phyloP scores from a whole-genome alignment of 371 early-diverging fungal species.

The Rhizomucor pusillus region DNA sequence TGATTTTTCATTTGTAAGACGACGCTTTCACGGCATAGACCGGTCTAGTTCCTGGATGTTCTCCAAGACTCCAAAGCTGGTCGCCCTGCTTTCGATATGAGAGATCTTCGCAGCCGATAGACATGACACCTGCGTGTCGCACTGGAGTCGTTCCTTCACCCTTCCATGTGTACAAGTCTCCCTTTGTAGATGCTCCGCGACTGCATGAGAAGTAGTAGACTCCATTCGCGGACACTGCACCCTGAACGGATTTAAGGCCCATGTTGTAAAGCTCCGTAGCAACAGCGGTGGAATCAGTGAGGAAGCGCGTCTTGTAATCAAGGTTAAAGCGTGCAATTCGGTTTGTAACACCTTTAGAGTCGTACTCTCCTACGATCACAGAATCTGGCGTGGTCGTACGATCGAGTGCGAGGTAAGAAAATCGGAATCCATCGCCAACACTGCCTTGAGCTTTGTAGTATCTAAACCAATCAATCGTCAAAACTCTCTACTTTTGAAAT shows the following conservation, averaged over 20 bases:
- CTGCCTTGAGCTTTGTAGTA: conserved; percentile 6
- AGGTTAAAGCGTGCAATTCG: conserved; percentile 10
- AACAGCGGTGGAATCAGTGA: conserved; percentile 3
- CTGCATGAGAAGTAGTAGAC: conserved; percentile 8
- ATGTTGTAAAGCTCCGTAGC: conserved; percentile 6
- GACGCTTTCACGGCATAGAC: conserved; percentile 5
- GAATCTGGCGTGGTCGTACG: conserved; percentile 11
- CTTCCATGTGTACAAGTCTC: conserved; percentile 6
- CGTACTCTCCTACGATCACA: conserved; percentile 7
- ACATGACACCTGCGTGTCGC: background rate
- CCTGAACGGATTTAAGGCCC: conserved; percentile 5
- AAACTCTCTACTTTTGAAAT: background rate
- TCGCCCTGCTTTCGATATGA: conserved; percentile 6
- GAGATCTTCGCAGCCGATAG: conserved; percentile 1
- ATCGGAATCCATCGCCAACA: conserved; percentile 5
- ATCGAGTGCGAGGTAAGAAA: conserved; percentile 10
- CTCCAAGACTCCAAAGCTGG: conserved; percentile 2
- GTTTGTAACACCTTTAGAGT: background rate
- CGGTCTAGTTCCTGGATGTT: conserved; percentile 4
- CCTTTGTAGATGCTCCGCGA: background rate
- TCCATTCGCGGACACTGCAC: conserved; percentile 3
- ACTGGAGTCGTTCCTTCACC: background rate
- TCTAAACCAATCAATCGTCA: conserved; percentile 1
- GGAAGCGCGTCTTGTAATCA: conserved; percentile 5
- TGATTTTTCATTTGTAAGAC: too few relatives aligned